These are phyloP conservation scores for Globisporangium cederbergense DNA, from an alignment of 352 stramenopile species.

Conservation along the genomic window DNA sequence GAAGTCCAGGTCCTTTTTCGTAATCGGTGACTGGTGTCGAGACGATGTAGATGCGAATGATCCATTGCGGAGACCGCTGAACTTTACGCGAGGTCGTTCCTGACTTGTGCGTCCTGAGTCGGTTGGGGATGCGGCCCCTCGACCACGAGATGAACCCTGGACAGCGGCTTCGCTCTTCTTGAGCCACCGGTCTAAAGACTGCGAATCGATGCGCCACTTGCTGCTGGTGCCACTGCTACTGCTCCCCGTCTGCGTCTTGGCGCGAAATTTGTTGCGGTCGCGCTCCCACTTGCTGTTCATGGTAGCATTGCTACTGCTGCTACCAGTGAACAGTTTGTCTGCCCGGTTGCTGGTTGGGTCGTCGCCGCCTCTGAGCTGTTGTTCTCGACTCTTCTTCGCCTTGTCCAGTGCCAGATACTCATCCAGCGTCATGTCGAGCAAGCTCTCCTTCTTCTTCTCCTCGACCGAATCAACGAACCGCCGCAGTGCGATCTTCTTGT, in stretches of 20 bases:
- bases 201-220: constrained; percentile 18
- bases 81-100: neutral
- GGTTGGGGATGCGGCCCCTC: too few species aligned
- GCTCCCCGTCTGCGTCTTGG: constrained; percentile 4
- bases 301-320: neutral
- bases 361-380: neutral
- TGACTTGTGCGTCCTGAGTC: neutral
- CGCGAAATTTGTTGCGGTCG: constrained; percentile 18
- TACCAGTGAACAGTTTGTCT: neutral
- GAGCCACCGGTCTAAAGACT: constrained; percentile 16
- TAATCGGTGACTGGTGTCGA: neutral
- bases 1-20: neutral
- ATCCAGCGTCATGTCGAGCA: constrained; percentile 19
- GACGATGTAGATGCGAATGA: neutral
- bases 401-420: constrained; percentile 31
- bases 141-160: too few species aligned
- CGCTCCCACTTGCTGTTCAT: constrained; percentile 19
- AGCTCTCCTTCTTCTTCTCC: constrained; percentile 23
- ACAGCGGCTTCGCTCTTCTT: neutral
- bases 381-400: constrained; percentile 19
- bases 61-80: neutral
- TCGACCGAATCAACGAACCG: constrained; percentile 28
- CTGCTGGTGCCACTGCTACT: neutral
- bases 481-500: constrained; percentile 5
- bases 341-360: too few species aligned